Evolutionary conservation across 2,329 filamentous ascomycete species (phyloP).

Genomic region (Hymenoscyphus albidus): DNA sequence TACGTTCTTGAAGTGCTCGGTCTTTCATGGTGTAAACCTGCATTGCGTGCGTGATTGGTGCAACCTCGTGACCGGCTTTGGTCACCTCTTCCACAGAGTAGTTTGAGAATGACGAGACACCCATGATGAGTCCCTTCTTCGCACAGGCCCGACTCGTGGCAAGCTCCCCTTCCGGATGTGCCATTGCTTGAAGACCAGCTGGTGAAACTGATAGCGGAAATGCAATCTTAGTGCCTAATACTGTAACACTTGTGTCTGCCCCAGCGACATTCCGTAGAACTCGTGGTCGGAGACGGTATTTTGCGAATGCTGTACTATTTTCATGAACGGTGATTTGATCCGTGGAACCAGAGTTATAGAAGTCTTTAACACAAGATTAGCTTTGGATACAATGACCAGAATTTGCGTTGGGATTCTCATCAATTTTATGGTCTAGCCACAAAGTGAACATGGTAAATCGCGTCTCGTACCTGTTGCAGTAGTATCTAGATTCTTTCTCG

Average conservation of each 20-base stretch:
- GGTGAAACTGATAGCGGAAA: conserved; percentile 42
- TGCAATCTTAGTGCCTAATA: conserved; percentile 42
- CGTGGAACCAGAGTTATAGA: not conserved
- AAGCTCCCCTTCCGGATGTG: conserved; percentile 49
- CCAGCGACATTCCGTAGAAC: conserved; percentile 41
- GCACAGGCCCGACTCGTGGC: conserved; percentile 48
- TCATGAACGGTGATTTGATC: conserved; percentile 40
- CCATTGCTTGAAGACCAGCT: conserved; percentile 47
- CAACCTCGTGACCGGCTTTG: conserved; percentile 36
- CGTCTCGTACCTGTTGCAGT: not conserved
- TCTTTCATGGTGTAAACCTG: conserved; percentile 51
- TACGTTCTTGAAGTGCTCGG: conserved; percentile 34
- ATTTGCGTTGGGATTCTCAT: not conserved
- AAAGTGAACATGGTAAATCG: not conserved
- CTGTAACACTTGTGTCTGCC: conserved; percentile 39
- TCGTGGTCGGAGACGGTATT: conserved; percentile 47
- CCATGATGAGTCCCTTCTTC: conserved; percentile 39
- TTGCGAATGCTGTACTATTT: conserved; percentile 49
- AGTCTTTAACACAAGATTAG: not conserved
- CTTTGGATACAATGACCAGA: too few species aligned
- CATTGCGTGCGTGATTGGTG: conserved; percentile 39
- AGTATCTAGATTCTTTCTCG: not conserved
- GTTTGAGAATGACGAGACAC: conserved; percentile 45
- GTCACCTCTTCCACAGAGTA: conserved; percentile 42
- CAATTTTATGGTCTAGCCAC: not conserved